Evolutionary conservation across 345 rosid genomes (phyloP).

Genomic region (Hibiscus mutabilis): DNA sequence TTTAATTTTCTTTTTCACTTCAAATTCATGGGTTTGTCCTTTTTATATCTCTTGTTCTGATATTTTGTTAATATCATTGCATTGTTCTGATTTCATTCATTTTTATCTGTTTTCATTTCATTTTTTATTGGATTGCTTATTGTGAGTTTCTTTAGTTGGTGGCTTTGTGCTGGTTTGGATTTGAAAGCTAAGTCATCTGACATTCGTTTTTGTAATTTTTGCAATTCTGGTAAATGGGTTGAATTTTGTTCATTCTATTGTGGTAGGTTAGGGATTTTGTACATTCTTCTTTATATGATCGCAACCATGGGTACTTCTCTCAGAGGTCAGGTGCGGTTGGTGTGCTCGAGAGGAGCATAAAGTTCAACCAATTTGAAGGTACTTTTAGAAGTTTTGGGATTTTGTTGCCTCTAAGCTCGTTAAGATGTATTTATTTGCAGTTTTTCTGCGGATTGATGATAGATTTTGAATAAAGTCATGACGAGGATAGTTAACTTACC

Average conservation of each 20-base stretch:
- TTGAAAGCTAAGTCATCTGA: background rate
- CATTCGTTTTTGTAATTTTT: background rate
- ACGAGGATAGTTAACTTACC: background rate
- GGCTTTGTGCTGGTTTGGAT: background rate
- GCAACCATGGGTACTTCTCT: conserved; percentile 84
- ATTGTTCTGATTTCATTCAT: background rate
- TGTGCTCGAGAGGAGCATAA: conserved; percentile 70
- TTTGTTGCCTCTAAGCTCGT: background rate
- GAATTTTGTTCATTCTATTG: background rate
- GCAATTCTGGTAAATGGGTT: background rate
- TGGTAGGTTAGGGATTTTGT: conserved; percentile 5
- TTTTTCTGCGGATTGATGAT: background rate
- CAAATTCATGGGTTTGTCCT: background rate
- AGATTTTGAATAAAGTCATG: background rate
- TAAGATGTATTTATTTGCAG: background rate
- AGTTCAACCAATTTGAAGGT: conserved; percentile 82
- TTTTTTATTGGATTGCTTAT: background rate
- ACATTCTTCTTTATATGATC: conserved; percentile 56
- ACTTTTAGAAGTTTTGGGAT: conserved; percentile 1
- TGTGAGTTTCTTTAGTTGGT: background rate
- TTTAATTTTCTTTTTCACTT: background rate
- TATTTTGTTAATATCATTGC: background rate
- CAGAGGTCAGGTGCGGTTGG: conserved; percentile 42
- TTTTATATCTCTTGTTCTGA: background rate
- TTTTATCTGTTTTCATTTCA: background rate